Evolutionary conservation across 2,329 filamentous ascomycete species (phyloP), one percentile per base, ranked within the genome.

Genomic region (Helotiales sp.): DNA sequence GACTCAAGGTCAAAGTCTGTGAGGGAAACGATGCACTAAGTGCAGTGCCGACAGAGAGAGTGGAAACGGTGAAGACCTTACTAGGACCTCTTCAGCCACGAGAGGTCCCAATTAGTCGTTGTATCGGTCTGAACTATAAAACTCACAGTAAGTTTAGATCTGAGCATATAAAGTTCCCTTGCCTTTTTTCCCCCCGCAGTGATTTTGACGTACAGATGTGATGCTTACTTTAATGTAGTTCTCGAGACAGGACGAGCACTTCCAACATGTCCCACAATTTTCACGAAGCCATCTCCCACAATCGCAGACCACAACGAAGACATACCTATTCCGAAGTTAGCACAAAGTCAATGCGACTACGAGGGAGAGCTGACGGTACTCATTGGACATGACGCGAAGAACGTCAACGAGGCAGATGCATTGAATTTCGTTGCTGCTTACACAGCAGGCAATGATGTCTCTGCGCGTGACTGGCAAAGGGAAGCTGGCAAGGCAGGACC

Each of bases 61-160:
- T 58, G 2, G 59, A 52, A 8, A 57, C 52, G 7, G 73, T 75
- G 9, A 72, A 73, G 60, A 60, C 60, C 17, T 46, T 75, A 7
- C 61, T 63, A 13, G 71, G 71, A 4, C 62, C 73, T 2, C 62
- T 75, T 6, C 62, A 62, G 8, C 66, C 67, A 1, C 57, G 63
- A 3, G 71, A 74, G 49, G 80, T 86, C 0, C 79, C 81, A 0
- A 81, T 84, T 44, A 65, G 87, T 2, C 72, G 83, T 24, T 86
- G 83, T 62, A 77, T 85, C 8, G 83, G 83, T 0, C 66, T 86
- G 24, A 86, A 87, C 65, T 86, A 86, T 63, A 76, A 77, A 33
- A 84, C 80, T 49, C 83, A 86, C 63, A 82, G 75, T 77, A 57
- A 55, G 71, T 66, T 10, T 30, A n/a, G 27, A 48, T 15, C 9